These are phyloP conservation scores for Carex littledalei DNA, from an alignment of 176 grass and related monocot genomes.

Conservation along the genomic window DNA sequence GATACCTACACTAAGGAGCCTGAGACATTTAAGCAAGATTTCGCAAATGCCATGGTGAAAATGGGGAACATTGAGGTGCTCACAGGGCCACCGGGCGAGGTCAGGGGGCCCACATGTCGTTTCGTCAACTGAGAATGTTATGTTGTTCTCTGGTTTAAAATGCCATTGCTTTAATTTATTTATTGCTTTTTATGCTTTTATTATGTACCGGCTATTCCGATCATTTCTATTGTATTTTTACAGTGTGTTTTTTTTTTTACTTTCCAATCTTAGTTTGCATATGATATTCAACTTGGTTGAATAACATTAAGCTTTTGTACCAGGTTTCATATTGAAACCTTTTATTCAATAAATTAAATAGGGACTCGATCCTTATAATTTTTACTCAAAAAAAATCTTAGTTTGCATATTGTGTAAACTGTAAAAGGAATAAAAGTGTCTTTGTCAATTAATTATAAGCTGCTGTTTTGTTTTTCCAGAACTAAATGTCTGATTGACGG, in stretches of 20 bases:
- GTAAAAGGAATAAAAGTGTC: background rate
- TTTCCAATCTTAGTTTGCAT: background rate
- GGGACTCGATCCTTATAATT: too few relatives aligned
- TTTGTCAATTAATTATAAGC: background rate
- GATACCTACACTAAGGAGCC: constrained; percentile 1
- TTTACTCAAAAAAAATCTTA: background rate
- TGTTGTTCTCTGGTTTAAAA: too few relatives aligned
- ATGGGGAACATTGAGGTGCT: constrained; percentile 30
- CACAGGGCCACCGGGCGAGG: constrained; percentile 1
- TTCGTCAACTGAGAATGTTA: background rate
- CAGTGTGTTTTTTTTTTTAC: background rate
- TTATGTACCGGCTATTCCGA: background rate
- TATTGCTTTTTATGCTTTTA: background rate
- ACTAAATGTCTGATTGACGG: background rate
- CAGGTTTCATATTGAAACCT: too few relatives aligned
- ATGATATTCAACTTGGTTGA: too few relatives aligned
- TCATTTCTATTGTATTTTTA: background rate
- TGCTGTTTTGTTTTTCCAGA: background rate
- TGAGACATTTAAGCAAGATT: constrained; percentile 12
- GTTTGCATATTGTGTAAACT: background rate
- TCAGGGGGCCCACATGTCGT: constrained; percentile 18
- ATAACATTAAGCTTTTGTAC: too few relatives aligned
- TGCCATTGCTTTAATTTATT: background rate
- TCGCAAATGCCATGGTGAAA: constrained; percentile 27
- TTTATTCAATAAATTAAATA: too few relatives aligned